Base-by-base conservation (phyloP, 2,329 filamentous ascomycete species). In the Arthrinium puccinioides region DNA sequence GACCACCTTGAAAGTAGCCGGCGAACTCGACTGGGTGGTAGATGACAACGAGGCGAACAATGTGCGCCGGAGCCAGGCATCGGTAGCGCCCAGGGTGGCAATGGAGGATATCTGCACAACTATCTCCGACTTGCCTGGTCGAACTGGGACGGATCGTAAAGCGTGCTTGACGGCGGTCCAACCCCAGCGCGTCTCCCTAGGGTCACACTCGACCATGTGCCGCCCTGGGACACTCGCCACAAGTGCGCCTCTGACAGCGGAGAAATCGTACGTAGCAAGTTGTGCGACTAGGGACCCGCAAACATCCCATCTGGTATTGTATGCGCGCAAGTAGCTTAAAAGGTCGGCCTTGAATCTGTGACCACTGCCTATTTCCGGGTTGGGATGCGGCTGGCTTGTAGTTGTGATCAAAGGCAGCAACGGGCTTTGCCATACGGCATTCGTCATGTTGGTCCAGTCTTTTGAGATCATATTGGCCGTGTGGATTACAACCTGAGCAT, bases 381-480 rank as follows among this genome's bases (percentile, higher is more conserved):
- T 48, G 18, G 6, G 35, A 23, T 8, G 33, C 13, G 13, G n/a
- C 37, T 28, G 43, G 3, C 63, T 33, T n/a, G n/a, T n/a, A n/a
- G n/a, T n/a, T n/a, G n/a, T n/a, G n/a, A n/a, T n/a, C 2, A 74
- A 59, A 1, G 84, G 79, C 1, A 94, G 73, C 2, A 75, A 54
- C 1, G 86, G 86, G 0, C 86, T 90, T 34, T 64, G 69, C 88
- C 88, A 95, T 5, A 85, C 74, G 2, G 78, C 87, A 56, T 95
- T 87, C 1, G 81, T 84, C 84, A 94, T 85, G 48, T 92, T 92
- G 2, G 69, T 74, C 88, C 88, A 95, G 56, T 95, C 88, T 38
- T 81, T 79, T 4, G 71, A 54, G n/a, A 94, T 90, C 82, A 94
- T 87, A 49, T 95, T 95, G 14, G 88, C 87, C 0, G 88, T 95